Evolutionary conservation across 2,329 filamentous ascomycete species (phyloP).

Genomic region (Aspergillus cejpii): DNA sequence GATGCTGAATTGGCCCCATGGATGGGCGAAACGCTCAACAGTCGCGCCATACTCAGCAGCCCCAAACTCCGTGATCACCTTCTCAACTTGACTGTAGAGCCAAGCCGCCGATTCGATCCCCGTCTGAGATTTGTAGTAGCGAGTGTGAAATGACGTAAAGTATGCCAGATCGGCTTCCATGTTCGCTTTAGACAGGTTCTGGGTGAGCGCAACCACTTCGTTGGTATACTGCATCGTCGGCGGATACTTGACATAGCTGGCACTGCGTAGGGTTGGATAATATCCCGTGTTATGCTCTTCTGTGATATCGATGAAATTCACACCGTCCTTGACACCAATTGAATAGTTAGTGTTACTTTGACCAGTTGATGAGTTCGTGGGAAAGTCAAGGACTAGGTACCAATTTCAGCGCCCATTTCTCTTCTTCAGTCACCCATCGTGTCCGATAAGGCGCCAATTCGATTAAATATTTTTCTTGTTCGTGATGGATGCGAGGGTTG

Average conservation of each 20-base stretch:
- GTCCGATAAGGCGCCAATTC: slow-evolving; percentile 79
- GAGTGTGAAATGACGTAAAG: slow-evolving; percentile 54
- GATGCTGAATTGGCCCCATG: slow-evolving; percentile 84
- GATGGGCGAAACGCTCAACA: slow-evolving; percentile 68
- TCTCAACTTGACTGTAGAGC: slow-evolving; percentile 68
- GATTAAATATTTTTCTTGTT: slow-evolving; percentile 62
- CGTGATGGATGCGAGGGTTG: slow-evolving; percentile 20
- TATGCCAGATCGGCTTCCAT: slow-evolving; percentile 73
- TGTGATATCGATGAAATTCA: slow-evolving; percentile 93
- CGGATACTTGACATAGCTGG: slow-evolving; percentile 56
- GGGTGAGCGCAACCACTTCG: slow-evolving; percentile 60
- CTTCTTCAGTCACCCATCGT: slow-evolving; percentile 82
- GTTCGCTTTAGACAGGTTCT: slow-evolving; percentile 64
- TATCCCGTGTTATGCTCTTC: slow-evolving; percentile 55
- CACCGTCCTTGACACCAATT: slow-evolving; percentile 55
- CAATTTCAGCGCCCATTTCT: slow-evolving; percentile 86
- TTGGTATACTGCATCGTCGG: slow-evolving; percentile 58
- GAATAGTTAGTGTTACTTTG: neutral
- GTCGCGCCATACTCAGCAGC: slow-evolving; percentile 60
- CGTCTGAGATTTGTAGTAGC: slow-evolving; percentile 54
- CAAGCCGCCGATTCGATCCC: slow-evolving; percentile 82
- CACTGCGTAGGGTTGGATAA: slow-evolving; percentile 43
- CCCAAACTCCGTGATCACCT: slow-evolving; percentile 64
- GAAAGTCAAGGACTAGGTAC: slow-evolving; percentile 48
- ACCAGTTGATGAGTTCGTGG: slow-evolving; percentile 2